Evolutionary conservation across 1,284 basidiomycete genomes (phyloP), one percentile per base, ranked within the genome.

Genomic region (Leccinum pallidistipes): DNA sequence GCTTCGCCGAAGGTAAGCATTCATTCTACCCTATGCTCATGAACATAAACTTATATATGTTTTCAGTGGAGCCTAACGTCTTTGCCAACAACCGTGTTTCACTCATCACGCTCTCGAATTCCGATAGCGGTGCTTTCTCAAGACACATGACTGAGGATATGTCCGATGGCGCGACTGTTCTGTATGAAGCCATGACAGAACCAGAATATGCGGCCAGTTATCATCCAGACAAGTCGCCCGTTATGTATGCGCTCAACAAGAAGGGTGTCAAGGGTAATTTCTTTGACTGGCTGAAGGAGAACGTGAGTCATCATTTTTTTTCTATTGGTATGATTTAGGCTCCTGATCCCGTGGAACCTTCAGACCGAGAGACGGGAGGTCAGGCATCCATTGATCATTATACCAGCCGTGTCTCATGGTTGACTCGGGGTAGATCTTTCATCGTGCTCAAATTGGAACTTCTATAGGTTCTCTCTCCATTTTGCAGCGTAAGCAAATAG

Each of bases 21-120:
- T 18, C 11, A 21, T 45, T 16, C 21, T 38, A 5, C n/a, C 5
- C 12, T 18, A 11, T 29, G 9, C 8, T 24, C 24, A 24, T 24
- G 24, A 24, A 11, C 24, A 2, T 14, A n/a, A 12, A 45, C 53
- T 58, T 12, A 45, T 16, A 7, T 21, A 11, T 16, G 1, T 18
- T 12, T 27, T 43, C 24, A 74, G 72, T 71, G 18, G 56, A 64
- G 6, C 62, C 59, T 8, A 66, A 71, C 36, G 34, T 54, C 1
- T 72, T 74, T 55, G 63, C 71, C 21, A 75, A 74, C 51, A 74
- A 73, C 47, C 73, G 73, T 24, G 64, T 72, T 18, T 74, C 73
- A 5, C 64, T 72, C 3, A 38, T 71, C 5, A 63, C 64, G 1
- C 63, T 62, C 31, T 65, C 67, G 14, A 65, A 21, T 31, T 65